Base-by-base conservation (phyloP, 345 rosid species). In the Linum tenue region DNA sequence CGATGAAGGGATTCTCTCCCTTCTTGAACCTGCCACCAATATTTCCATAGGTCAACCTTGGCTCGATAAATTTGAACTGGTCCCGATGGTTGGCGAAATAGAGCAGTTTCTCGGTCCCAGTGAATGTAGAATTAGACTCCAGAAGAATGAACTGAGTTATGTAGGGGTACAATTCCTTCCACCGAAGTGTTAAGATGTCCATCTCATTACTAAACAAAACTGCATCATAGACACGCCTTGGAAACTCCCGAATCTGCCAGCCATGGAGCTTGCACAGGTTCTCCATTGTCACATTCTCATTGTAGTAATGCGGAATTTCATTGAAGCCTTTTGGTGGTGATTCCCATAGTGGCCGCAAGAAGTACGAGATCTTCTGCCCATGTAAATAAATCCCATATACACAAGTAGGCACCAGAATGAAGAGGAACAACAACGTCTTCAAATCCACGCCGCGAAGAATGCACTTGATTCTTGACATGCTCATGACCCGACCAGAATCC, bases 381-480 rank as follows among this genome's bases (percentile, higher is more conserved):
- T 89, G 91, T 68, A 85, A 72, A 63, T 85, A 84, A 65, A 84
- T 74, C 8, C 79, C 91, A 16, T 83, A 82, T 10, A 92, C 61
- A 44, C 86, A 85, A 5, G 91, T 81, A 0, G 97, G 98, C 53
- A 90, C 83, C 22, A 92, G 77, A 11, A 81, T 81, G 70, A 87
- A 79, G 1, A 90, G 69, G 66, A 92, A 83, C 69, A 92, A 69
- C 40, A 67, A 79, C 22, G 94, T 82, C 81, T 75, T 90, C 79
- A 92, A 79, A 67, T 92, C 98, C 37, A 92, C 74, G 36, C 98
- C 96, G 42, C 96, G 97, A 37, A 92, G 85, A 53, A 89, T 85
- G 80, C 98, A 92, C 37, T 95, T 86, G 43, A 92, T 73, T 77
- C 97, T 87, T 3, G 95, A 89, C 78, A 92, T 79, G 82, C 94